A percentile compares a stretch with the other conserved stretches of the same genome.
These are phyloP conservation scores for Ilex aquifolium DNA, from an alignment of 257 asterid species.

Conservation along the genomic window DNA sequence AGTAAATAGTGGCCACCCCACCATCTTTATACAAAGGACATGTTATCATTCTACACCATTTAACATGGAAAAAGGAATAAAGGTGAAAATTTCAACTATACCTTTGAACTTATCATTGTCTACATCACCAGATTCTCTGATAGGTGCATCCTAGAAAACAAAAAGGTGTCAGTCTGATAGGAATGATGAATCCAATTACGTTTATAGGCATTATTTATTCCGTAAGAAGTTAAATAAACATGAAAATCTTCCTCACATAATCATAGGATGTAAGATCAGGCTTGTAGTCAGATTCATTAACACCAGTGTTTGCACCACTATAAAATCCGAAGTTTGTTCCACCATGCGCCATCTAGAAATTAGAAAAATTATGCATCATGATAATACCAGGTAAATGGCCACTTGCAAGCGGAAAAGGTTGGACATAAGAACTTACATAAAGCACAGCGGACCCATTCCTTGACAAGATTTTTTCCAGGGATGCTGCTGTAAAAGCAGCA, in stretches of 20 bases:
- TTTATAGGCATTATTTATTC: conserved; percentile 13
- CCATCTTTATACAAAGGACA: too few species aligned
- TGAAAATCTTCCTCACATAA: conserved; percentile 57
- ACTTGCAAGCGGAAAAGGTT: conserved; percentile 15
- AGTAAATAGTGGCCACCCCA: neutral
- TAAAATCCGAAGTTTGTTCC: conserved; percentile 95
- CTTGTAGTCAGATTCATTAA: conserved; percentile 64
- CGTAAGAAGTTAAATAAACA: conserved; percentile 4
- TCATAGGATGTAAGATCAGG: conserved; percentile 96
- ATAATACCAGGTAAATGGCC: conserved; percentile 7
- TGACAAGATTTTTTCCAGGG: conserved; percentile 68
- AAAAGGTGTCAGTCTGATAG: conserved; percentile 15
- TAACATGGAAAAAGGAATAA: neutral
- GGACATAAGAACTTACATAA: conserved; percentile 53
- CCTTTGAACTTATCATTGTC: conserved; percentile 79
- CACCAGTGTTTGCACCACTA: conserved; percentile 91
- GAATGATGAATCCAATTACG: conserved; percentile 18
- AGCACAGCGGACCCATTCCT: conserved; percentile 91
- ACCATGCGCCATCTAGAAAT: conserved; percentile 85
- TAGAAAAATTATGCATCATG: conserved; percentile 10
- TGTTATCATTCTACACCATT: neutral
- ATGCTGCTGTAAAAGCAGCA: conserved; percentile 60
- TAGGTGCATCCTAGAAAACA: conserved; percentile 82
- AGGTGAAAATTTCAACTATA: conserved; percentile 9
- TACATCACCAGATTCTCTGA: conserved; percentile 91